These are phyloP conservation scores for Centrapalus pauciflorus DNA, from an alignment of 129 eudicot species.

Conservation along the genomic window DNA sequence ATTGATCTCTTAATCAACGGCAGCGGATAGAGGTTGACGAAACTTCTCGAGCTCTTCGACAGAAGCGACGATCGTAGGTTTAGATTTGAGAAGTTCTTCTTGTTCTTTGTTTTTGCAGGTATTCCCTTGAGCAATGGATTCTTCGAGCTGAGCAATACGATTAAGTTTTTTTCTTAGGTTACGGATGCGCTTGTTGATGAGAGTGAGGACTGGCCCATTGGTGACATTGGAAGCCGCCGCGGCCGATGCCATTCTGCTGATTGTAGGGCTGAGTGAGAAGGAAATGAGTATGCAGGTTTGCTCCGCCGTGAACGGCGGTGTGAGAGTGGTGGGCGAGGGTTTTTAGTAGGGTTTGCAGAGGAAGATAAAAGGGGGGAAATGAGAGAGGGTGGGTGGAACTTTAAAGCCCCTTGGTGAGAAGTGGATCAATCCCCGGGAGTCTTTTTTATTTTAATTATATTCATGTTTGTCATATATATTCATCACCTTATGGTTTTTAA, in stretches of 20 bases:
- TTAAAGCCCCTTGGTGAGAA: background rate
- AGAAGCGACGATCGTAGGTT: constrained; percentile 44
- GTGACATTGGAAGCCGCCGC: constrained; percentile 37
- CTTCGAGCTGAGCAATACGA: constrained; percentile 78
- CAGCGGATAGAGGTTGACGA: constrained; percentile 48
- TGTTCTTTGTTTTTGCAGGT: constrained; percentile 74
- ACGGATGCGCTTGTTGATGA: constrained; percentile 88
- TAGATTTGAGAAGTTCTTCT: constrained; percentile 55
- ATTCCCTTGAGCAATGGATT: constrained; percentile 53
- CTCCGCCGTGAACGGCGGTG: constrained; percentile 44
- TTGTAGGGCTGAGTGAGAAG: background rate
- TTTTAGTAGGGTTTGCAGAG: constrained; percentile 28
- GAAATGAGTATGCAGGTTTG: background rate
- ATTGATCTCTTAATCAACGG: constrained; percentile 55
- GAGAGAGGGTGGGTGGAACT: background rate
- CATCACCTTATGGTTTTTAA: too few relatives aligned
- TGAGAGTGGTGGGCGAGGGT: constrained; percentile 26
- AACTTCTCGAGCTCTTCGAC: constrained; percentile 93
- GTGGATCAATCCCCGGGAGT: background rate
- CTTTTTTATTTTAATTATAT: background rate
- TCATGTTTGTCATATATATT: too few relatives aligned
- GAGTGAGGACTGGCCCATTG: constrained; percentile 78
- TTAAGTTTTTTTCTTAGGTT: constrained; percentile 74
- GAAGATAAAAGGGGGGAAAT: constrained; percentile 8
- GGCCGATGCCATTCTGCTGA: constrained; percentile 46